phyloP scores from a whole-genome alignment of 148 eudicot genomes.

The Rhododendron griersonianum region DNA sequence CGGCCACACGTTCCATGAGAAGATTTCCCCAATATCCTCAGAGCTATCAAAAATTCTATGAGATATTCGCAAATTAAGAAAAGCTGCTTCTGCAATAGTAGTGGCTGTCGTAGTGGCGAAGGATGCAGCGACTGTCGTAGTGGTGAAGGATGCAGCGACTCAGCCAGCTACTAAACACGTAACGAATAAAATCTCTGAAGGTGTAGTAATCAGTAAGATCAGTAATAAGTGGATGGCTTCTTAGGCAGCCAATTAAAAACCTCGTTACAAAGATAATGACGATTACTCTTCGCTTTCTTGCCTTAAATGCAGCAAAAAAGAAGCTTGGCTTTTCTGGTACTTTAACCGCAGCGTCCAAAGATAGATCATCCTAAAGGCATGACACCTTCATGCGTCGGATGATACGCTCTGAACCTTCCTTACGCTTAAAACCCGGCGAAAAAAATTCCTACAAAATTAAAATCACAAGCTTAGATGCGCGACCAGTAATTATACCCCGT shows the following conservation, averaged over 20 bases:
- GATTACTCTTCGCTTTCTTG: neutral
- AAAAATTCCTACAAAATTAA: conserved; percentile 11
- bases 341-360: neutral
- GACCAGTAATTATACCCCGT: neutral
- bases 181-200: too few relatives aligned
- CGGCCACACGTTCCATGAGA: too few relatives aligned
- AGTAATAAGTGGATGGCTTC: too few relatives aligned
- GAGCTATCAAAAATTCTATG: too few relatives aligned
- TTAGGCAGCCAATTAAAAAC: neutral
- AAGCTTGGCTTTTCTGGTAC: neutral
- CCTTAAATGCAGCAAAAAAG: neutral
- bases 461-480: neutral
- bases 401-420: conserved; percentile 14
- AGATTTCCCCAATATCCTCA: too few relatives aligned
- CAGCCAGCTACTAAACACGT: too few relatives aligned
- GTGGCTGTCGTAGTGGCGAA: too few relatives aligned
- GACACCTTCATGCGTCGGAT: conserved; percentile 9
- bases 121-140: too few relatives aligned
- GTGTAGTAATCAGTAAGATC: too few relatives aligned
- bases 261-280: neutral
- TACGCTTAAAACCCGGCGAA: conserved; percentile 6
- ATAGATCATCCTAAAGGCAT: conserved; percentile 18
- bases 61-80: too few relatives aligned
- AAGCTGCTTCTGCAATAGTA: too few relatives aligned
- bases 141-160: too few relatives aligned